A percentile compares a stretch with the other conserved stretches of the same genome.
Conservation (phyloP, 306 rosid genomes). For the Crotalaria pallida region DNA sequence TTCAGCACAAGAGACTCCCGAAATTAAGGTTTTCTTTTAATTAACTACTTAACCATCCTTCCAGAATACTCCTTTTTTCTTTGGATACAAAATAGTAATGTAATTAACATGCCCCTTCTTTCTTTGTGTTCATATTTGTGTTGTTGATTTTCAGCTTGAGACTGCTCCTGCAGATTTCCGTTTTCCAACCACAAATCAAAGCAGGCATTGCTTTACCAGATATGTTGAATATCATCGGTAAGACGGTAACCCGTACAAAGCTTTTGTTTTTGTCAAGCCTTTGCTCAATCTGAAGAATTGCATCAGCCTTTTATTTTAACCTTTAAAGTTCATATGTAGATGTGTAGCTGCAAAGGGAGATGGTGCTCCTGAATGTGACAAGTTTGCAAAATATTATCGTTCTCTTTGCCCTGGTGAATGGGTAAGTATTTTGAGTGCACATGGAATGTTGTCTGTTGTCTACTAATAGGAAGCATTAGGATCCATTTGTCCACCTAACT, state of each 20-base stretch:
- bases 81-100: neutral
- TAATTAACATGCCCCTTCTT: neutral
- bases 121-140: neutral
- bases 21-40: constrained; percentile 54
- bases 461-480: neutral
- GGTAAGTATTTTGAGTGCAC: constrained; percentile 38
- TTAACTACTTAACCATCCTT: neutral
- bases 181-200: constrained; percentile 75
- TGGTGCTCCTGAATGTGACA: constrained; percentile 70
- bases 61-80: neutral
- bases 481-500: neutral
- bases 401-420: constrained; percentile 85
- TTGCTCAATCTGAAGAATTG: neutral
- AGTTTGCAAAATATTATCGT: constrained; percentile 59
- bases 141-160: constrained; percentile 49
- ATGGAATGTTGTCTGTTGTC: neutral
- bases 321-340: constrained; percentile 19
- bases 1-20: constrained; percentile 41
- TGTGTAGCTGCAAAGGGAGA: constrained; percentile 70
- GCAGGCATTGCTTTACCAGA: constrained; percentile 79
- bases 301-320: neutral
- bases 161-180: constrained; percentile 79
- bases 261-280: neutral
- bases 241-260: neutral
- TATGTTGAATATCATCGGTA: constrained; percentile 66